Base-by-base conservation (phyloP, 495 filamentous ascomycete genomes). In the Parathielavia appendiculata region DNA sequence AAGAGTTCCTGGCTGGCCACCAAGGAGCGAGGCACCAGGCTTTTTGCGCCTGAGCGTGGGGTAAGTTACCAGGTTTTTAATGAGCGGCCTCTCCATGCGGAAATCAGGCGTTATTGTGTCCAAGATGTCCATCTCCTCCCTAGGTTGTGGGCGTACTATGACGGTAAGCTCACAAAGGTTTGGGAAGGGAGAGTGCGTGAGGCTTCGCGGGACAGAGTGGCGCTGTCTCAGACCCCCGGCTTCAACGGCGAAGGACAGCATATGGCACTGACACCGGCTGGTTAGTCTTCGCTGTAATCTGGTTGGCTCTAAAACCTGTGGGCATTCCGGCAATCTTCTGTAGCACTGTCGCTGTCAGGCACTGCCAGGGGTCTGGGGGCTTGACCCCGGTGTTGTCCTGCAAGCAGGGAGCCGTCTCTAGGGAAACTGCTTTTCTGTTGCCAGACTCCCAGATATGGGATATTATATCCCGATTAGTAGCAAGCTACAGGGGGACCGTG, bases 41-140 rank as follows among this genome's bases (percentile, higher is more conserved):
- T 60, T 0, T 60, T 56, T 14, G 39, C 26, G 14, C 58, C 58
- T 11, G 46, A 51, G 10, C 23, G 4, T 12, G 58, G 52, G 11
- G 58, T 52, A 17, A 44, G 35, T 19, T 60, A 36, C 38, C 13
- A 9, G 0, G 58, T 56, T 0, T 60, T 60, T 40, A 20, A 44
- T 14, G 16, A 44, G 46, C 58, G 58, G 12, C 58, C 58, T 4
- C 50, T 53, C 5, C 5, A 4, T 14, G 35, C 23, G 13, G 57
- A 26, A 1, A 41, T 59, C 30, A 26, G 17, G 13, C 19, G 0
- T 2, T 59, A 59, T 14, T 59, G 49, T 11, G 49, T 34, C 34
- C 49, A 59, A 16, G 57, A 59, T 20, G 57, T 54, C 30, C 49
- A 40, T 19, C 4, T 59, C 16, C 49, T 59, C 26, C 57, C 57